A percentile compares a stretch with the other conserved stretches of the same genome.
Evolutionary conservation across 2,329 filamentous ascomycete genomes (phyloP).

Genomic region (Verticillium dahliae): DNA sequence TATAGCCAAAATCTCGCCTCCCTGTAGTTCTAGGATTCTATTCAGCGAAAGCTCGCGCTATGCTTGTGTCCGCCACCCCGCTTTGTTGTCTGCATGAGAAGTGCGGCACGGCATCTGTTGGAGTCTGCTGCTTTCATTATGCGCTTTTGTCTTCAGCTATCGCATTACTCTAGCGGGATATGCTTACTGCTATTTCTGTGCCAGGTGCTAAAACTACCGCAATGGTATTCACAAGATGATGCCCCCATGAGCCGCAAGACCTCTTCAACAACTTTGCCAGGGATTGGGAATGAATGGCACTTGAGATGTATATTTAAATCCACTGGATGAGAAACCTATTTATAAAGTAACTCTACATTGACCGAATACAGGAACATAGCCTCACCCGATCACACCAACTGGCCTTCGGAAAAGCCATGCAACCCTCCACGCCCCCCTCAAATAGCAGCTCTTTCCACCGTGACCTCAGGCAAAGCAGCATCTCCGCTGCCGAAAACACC

Average conservation of each 20-base stretch:
- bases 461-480: constrained; percentile 1
- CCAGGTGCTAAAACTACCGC: no score
- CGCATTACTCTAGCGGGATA: no score
- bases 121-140: no score
- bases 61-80: constrained; percentile 26
- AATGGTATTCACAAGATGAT: no score
- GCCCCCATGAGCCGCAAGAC: no score
- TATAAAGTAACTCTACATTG: not conserved
- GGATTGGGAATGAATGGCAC: no score
- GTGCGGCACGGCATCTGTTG: not conserved
- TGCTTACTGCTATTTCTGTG: no score
- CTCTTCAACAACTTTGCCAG: no score
- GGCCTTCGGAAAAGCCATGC: not conserved
- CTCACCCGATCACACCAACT: not conserved
- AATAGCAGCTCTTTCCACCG: not conserved
- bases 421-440: not conserved
- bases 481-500: constrained; percentile 1
- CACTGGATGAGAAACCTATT: no score
- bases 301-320: no score
- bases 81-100: constrained; percentile 34
- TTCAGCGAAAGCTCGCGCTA: constrained; percentile 20
- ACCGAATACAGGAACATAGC: not conserved
- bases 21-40: constrained; percentile 21
- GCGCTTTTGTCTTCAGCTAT: no score
- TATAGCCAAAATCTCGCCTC: not conserved